Evolutionary conservation across 768 basidiomycete genomes (phyloP).

Genomic region (Amanita rubescens): DNA sequence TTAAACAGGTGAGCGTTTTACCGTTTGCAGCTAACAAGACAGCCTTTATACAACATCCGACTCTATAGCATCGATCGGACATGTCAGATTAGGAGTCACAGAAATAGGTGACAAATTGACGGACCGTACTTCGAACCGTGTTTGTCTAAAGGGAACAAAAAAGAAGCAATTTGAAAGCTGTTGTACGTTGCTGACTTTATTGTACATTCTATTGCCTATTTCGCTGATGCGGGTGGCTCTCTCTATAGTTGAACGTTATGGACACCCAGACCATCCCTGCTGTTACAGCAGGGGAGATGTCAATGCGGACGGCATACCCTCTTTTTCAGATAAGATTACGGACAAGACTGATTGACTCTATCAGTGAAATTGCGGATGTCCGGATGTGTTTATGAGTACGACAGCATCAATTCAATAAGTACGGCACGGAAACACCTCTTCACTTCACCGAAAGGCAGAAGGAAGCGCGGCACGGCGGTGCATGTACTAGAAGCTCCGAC

Average conservation of each 20-base stretch:
- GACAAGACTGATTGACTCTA: neutral
- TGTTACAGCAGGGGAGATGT: neutral
- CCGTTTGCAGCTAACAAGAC: neutral
- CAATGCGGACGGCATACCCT: neutral
- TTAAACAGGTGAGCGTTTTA: neutral
- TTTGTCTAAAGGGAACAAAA: neutral
- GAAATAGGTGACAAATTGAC: neutral
- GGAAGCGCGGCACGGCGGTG: slow-evolving; percentile 1
- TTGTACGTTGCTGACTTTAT: neutral
- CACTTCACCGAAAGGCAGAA: neutral
- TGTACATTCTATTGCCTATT: neutral
- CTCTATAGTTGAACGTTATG: neutral
- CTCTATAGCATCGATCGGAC: neutral
- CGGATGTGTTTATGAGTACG: neutral
- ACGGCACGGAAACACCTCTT: neutral
- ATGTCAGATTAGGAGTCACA: slow-evolving; percentile 5
- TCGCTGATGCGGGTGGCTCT: neutral
- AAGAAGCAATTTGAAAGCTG: neutral
- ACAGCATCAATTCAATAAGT: neutral
- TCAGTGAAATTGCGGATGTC: neutral
- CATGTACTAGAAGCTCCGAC: slow-evolving; percentile 5
- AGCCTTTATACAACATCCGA: neutral
- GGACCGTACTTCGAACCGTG: neutral
- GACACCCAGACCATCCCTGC: neutral
- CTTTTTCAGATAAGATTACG: neutral